Percentiles rank a stretch among this genome's conserved stretches.
Evolutionary conservation across 176 grass and related monocot species (phyloP).

Genomic region (Carex myosuroides): DNA sequence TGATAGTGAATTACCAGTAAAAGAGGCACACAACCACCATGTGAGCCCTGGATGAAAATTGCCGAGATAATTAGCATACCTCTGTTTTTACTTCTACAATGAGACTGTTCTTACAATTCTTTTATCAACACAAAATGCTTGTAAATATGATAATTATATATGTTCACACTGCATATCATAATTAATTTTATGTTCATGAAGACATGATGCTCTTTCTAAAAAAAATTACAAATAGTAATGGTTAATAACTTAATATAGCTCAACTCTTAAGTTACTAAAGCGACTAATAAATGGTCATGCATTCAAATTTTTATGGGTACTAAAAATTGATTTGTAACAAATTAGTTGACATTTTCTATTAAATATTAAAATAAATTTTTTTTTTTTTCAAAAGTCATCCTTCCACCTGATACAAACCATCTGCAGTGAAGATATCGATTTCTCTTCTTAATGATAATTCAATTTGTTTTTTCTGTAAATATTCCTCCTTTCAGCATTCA

Average conservation of each 20-base stretch:
- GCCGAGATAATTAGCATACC: too few relatives aligned
- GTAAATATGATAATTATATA: too few relatives aligned
- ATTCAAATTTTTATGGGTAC: not conserved
- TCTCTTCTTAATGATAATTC: not conserved
- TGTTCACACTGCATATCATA: too few relatives aligned
- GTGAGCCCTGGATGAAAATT: too few relatives aligned
- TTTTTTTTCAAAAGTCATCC: too few relatives aligned
- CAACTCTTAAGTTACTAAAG: not conserved
- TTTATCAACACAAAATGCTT: too few relatives aligned
- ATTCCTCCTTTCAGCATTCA: not conserved
- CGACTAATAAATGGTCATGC: not conserved
- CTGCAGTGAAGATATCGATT: not conserved
- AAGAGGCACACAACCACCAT: too few relatives aligned
- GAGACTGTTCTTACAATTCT: not conserved
- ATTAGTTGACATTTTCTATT: not conserved
- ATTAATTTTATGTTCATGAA: not conserved
- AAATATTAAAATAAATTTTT: too few relatives aligned
- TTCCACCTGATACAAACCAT: not conserved
- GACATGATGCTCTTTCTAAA: not conserved
- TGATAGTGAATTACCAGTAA: too few relatives aligned
- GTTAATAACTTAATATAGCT: not conserved
- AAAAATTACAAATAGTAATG: not conserved
- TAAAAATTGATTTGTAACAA: not conserved
- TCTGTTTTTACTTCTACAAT: too few relatives aligned
- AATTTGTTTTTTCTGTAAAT: not conserved